phyloP scores from a whole-genome alignment of 2,329 filamentous ascomycete genomes.

The Pseudofabraea citricarpa region DNA sequence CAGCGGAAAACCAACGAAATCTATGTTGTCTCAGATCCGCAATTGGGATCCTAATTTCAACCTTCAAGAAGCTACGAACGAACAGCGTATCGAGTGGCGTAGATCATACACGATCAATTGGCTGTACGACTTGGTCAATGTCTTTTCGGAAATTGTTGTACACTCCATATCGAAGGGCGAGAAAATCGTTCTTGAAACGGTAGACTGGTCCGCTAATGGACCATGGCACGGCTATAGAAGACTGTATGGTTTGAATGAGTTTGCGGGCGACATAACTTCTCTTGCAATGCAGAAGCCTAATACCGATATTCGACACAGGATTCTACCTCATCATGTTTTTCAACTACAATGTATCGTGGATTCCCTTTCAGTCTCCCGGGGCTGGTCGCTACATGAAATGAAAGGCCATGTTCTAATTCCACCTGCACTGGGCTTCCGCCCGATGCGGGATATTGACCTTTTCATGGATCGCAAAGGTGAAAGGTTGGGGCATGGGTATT shows the following conservation, averaged over 20 bases:
- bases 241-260: slow-evolving; percentile 41
- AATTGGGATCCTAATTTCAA: slow-evolving; percentile 39
- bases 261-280: slow-evolving; percentile 37
- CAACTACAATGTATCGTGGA: slow-evolving; percentile 47
- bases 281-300: slow-evolving; percentile 40
- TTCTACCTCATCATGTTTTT: slow-evolving; percentile 43
- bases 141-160: slow-evolving; percentile 36
- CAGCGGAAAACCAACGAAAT: slow-evolving; percentile 41
- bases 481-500: slow-evolving; percentile 25
- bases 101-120: slow-evolving; percentile 44
- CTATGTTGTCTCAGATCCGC: slow-evolving; percentile 32
- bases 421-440: slow-evolving; percentile 31
- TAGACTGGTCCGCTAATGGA: slow-evolving; percentile 38
- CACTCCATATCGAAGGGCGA: slow-evolving; percentile 31
- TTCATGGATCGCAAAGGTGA: slow-evolving; percentile 36
- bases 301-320: slow-evolving; percentile 32
- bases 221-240: slow-evolving; percentile 32
- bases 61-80: slow-evolving; percentile 31
- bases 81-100: slow-evolving; percentile 40
- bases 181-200: slow-evolving; percentile 27
- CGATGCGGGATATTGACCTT: slow-evolving; percentile 36
- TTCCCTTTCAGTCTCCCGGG: slow-evolving; percentile 37
- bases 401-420: slow-evolving; percentile 30
- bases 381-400: slow-evolving; percentile 33
- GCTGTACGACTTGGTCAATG: slow-evolving; percentile 46